Conservation (phyloP, 139 green algal species). For the Micractinium sp. region DNA sequence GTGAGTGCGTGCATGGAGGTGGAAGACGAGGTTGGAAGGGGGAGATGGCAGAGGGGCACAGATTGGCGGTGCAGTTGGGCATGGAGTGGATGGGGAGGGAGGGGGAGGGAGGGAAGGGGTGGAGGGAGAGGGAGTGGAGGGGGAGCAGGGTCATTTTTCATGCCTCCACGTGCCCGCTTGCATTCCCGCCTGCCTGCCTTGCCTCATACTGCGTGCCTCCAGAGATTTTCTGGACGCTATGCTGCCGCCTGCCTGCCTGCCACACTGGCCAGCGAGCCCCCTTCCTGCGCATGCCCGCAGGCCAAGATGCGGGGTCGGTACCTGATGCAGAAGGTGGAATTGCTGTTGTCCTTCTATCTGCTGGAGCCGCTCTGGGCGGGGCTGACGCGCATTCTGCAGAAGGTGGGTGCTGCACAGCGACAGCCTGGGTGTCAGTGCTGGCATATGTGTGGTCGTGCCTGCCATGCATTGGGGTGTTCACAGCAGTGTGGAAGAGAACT, state of each 20-base stretch:
- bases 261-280: not conserved
- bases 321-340: constrained; percentile 10
- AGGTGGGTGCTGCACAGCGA: not conserved
- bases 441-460: not conserved
- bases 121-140: too few relatives aligned
- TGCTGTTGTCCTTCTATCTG: constrained; percentile 16
- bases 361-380: not conserved
- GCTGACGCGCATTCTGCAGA: not conserved
- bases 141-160: too few relatives aligned
- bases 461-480: too few relatives aligned
- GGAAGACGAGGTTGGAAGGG: not conserved
- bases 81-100: too few relatives aligned
- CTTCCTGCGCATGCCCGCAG: not conserved
- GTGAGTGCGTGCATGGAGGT: not conserved
- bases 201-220: not conserved
- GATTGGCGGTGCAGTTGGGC: too few relatives aligned
- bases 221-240: not conserved
- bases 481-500: too few relatives aligned
- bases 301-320: not conserved
- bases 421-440: not conserved
- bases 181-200: too few relatives aligned
- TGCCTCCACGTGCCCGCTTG: too few relatives aligned
- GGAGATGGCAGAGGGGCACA: not conserved
- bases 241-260: not conserved
- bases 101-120: too few relatives aligned